Evolutionary conservation across 1,139 yeast species (phyloP).

Genomic region (Arxiozyma bovina): DNA sequence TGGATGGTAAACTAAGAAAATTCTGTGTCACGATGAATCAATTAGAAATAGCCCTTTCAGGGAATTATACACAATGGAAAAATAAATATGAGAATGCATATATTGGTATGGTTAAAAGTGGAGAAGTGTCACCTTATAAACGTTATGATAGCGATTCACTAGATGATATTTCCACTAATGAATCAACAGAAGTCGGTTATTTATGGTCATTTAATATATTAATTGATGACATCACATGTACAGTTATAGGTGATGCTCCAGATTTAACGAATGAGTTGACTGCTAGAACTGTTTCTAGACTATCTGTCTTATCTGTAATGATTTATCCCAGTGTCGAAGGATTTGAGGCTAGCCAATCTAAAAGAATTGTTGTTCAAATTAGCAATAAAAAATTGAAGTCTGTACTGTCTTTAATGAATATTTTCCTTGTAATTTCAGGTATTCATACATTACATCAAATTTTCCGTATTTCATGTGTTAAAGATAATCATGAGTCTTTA

Average conservation of each 20-base stretch:
- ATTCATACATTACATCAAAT: slow-evolving; percentile 45
- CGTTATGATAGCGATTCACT: slow-evolving; percentile 30
- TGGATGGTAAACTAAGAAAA: slow-evolving; percentile 38
- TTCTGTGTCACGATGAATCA: slow-evolving; percentile 25
- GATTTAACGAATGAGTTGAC: slow-evolving; percentile 22
- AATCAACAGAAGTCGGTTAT: slow-evolving; percentile 20
- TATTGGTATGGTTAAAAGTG: slow-evolving; percentile 17
- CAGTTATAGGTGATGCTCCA: slow-evolving; percentile 30
- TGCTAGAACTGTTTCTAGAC: slow-evolving; percentile 29
- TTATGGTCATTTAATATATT: slow-evolving; percentile 23
- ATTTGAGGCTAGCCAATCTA: slow-evolving; percentile 18
- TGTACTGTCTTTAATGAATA: slow-evolving; percentile 41
- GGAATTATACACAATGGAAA: slow-evolving; percentile 24
- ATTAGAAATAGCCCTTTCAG: slow-evolving; percentile 18
- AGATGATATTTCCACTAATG: slow-evolving; percentile 27
- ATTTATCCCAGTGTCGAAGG: slow-evolving; percentile 26
- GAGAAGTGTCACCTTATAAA: slow-evolving; percentile 10
- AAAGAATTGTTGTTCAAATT: slow-evolving; percentile 31
- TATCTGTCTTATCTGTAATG: slow-evolving; percentile 22
- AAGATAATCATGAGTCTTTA: slow-evolving; percentile 28
- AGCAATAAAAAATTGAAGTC: slow-evolving; percentile 32
- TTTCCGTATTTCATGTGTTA: slow-evolving; percentile 20
- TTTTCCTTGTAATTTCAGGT: slow-evolving; percentile 48
- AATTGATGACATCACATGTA: slow-evolving; percentile 22
- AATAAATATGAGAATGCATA: slow-evolving; percentile 16